Conservation (phyloP, 176 grass and related monocot genomes). For the Eleusine coracana region DNA sequence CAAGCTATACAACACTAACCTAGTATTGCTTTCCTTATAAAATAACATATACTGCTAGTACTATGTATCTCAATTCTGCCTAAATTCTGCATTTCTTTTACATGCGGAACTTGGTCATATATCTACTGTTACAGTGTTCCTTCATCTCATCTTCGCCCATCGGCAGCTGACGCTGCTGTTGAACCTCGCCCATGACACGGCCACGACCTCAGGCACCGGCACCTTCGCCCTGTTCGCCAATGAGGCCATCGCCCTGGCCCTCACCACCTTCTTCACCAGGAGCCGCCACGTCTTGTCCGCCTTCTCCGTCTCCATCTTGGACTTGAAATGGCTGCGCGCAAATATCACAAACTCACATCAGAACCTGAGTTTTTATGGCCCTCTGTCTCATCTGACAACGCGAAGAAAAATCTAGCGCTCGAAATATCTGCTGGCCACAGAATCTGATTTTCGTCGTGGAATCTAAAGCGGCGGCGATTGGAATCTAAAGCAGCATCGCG, state of each 20-base stretch:
- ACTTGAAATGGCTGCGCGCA: slow-evolving; percentile 56
- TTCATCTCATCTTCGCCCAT: slow-evolving; percentile 32
- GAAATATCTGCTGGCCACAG: not conserved
- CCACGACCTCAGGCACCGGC: slow-evolving; percentile 45
- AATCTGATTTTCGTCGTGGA: not conserved
- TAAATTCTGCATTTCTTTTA: not conserved
- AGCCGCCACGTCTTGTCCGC: slow-evolving; percentile 69
- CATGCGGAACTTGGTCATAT: not conserved
- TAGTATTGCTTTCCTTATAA: too few relatives aligned
- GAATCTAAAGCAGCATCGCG: not conserved
- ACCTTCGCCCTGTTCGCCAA: slow-evolving; percentile 44
- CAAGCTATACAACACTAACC: too few relatives aligned
- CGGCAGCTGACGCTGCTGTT: slow-evolving; percentile 13
- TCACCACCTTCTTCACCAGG: slow-evolving; percentile 69
- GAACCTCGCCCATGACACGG: slow-evolving; percentile 45
- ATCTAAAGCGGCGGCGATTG: not conserved
- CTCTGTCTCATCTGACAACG: not conserved
- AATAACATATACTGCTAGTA: not conserved
- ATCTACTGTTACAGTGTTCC: not conserved
- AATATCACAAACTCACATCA: not conserved
- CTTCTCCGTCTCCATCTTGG: slow-evolving; percentile 54
- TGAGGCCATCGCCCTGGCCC: slow-evolving; percentile 47
- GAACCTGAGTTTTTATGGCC: not conserved
- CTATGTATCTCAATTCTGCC: not conserved
- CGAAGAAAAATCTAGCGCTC: not conserved